Conservation (phyloP, 495 filamentous ascomycete genomes). For the Xylaria intraflava region DNA sequence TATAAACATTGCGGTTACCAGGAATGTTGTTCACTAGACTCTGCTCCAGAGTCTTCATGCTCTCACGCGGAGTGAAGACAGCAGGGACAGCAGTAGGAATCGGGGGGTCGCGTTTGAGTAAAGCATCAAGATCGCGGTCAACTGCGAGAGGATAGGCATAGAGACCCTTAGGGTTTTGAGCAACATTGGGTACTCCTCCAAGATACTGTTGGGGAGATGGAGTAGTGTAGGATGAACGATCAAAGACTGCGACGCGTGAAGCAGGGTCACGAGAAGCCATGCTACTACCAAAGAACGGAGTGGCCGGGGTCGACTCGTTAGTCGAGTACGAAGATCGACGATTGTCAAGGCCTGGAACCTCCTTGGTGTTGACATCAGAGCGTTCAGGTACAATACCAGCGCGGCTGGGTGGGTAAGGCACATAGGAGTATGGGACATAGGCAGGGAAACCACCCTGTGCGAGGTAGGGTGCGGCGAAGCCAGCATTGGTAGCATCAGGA, state of each 20-base stretch:
- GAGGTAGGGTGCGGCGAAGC: slow-evolving; percentile 17
- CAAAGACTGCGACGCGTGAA: slow-evolving; percentile 49
- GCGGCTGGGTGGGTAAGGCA: slow-evolving; percentile 46
- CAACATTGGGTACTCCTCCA: slow-evolving; percentile 23
- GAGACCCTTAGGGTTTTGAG: slow-evolving; percentile 43
- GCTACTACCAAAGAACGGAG: slow-evolving; percentile 50
- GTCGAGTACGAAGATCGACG: slow-evolving; percentile 63
- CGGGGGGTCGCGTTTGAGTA: slow-evolving; percentile 66
- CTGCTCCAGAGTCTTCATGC: slow-evolving; percentile 76
- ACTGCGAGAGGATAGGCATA: slow-evolving; percentile 38
- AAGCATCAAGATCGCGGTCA: slow-evolving; percentile 59
- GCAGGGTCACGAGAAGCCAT: slow-evolving; percentile 46
- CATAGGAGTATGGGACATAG: slow-evolving; percentile 27
- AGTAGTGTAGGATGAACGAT: slow-evolving; percentile 55
- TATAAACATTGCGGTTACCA: slow-evolving; percentile 90
- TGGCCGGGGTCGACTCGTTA: slow-evolving; percentile 59
- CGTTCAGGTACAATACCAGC: slow-evolving; percentile 31
- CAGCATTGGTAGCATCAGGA: slow-evolving; percentile 17
- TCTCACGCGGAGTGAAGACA: slow-evolving; percentile 65
- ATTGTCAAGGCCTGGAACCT: slow-evolving; percentile 53
- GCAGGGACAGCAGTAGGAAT: slow-evolving; percentile 90
- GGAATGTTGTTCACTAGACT: slow-evolving; percentile 83
- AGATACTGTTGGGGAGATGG: slow-evolving; percentile 59
- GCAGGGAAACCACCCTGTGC: slow-evolving; percentile 16
- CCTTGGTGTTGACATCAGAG: slow-evolving; percentile 35